Evolutionary conservation across 2,329 filamentous ascomycete species (phyloP), one percentile per base, ranked within the genome.

Genomic region (Sarocladium brachiariae): DNA sequence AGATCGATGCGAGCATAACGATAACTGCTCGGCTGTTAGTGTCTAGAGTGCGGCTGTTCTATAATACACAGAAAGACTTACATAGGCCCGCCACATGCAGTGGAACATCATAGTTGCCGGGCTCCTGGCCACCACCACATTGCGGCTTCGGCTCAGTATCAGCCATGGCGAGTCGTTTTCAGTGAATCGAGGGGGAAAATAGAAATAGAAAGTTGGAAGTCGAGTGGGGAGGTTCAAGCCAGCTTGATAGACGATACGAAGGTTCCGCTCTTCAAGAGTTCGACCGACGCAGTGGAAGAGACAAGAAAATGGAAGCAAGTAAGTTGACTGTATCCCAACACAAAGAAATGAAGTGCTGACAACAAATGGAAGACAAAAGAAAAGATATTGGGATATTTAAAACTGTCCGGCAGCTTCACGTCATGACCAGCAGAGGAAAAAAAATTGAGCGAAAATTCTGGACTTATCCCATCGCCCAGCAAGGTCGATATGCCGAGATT

Each of bases 1-100:
- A 16, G 34, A 54, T 50, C 18, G 24, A 6, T 2, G n/a, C 52
- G 57, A 45, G 53, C 37, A 23, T 4, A 3, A 43, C 14, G 30
- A 49, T n/a, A 19, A 23, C 7, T 35, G 19, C 14, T 2, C 3
- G 2, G 2, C 23, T 14, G 23, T 27, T 13, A 34, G 4, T 18
- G 11, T 21, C 11, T n/a, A n/a, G n/a, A n/a, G n/a, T 2, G 0
- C 7, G 19, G 27, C 5, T 21, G 21, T 8, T 13, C 24, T 33
- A n/a, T 4, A 21, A 53, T 31, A 19, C 14, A 24, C 8, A 11
- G n/a, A 21, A 16, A 43, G 25, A 51, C 63, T 34, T 57, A 66
- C 63, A 66, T 34, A 66, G 52, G 34, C 61, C 63, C 11, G 52
- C 59, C 21, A 65, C 56, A 48, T 66, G 63, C 7, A 61, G 43